Evolutionary conservation across 208 protist genomes (phyloP).

Genomic region (Acanthamoeba sp.): DNA sequence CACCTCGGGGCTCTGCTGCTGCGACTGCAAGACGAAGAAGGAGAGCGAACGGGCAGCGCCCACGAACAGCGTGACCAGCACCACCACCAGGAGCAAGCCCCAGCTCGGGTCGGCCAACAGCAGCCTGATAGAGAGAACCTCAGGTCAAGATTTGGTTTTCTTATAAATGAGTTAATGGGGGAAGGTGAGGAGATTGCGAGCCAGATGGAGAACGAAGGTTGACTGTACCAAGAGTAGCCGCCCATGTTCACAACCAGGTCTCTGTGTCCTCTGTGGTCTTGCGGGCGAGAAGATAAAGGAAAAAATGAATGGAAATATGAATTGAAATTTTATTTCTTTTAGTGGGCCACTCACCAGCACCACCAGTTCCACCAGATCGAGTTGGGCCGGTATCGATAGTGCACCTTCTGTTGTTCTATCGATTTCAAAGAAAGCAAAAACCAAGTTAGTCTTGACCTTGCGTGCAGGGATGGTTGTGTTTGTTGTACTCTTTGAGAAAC

Average conservation of each 20-base stretch:
- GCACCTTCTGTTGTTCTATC: slow-evolving; percentile 27
- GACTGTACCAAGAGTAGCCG: too few relatives aligned
- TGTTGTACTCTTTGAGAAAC: too few relatives aligned
- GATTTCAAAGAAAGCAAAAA: neutral
- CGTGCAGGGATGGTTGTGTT: too few relatives aligned
- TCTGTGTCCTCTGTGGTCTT: too few relatives aligned
- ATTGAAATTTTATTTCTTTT: neutral
- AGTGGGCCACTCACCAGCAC: neutral
- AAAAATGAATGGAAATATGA: too few relatives aligned
- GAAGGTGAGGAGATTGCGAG: too few relatives aligned
- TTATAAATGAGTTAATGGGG: too few relatives aligned
- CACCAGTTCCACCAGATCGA: slow-evolving; percentile 43
- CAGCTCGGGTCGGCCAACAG: slow-evolving; percentile 50
- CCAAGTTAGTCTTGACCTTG: too few relatives aligned
- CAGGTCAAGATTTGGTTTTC: neutral
- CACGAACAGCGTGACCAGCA: slow-evolving; percentile 18
- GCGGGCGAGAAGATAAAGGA: too few relatives aligned
- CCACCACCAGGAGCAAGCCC: slow-evolving; percentile 8
- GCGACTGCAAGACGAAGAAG: slow-evolving; percentile 13
- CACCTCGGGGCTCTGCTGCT: slow-evolving; percentile 7
- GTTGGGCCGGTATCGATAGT: slow-evolving; percentile 13
- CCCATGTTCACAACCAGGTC: too few relatives aligned
- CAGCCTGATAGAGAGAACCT: neutral
- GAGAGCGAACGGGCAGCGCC: slow-evolving; percentile 50
- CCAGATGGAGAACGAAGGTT: too few relatives aligned